phyloP scores from a whole-genome alignment of 139 green algal genomes.

The Protoeuglena noctilucae region DNA sequence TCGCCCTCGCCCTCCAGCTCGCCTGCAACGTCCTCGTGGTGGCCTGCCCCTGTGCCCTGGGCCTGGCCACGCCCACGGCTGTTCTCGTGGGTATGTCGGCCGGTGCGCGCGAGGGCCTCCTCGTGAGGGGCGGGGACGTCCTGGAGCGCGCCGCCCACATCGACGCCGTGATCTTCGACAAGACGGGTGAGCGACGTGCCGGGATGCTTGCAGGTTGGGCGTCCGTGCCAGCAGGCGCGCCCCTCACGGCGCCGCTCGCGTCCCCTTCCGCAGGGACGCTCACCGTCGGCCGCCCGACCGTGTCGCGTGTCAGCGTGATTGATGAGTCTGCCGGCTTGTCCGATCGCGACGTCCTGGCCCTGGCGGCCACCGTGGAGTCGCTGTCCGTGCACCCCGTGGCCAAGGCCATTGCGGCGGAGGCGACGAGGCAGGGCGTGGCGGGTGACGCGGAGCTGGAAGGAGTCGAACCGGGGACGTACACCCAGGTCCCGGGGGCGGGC shows the following conservation, averaged over 20 bases:
- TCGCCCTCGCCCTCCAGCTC: conserved; percentile 59
- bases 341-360: conserved; percentile 32
- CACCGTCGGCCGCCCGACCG: conserved; percentile 64
- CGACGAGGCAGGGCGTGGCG: not conserved
- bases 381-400: conserved; percentile 67
- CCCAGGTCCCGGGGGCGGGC: conserved; percentile 1
- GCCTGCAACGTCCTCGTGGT: conserved; percentile 87
- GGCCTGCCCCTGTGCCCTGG: conserved; percentile 88
- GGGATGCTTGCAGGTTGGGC: no score
- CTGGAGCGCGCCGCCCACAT: conserved; percentile 60
- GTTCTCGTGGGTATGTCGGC: conserved; percentile 66
- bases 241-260: no score
- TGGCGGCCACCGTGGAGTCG: conserved; percentile 61
- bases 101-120: conserved; percentile 55
- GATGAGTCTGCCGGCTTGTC: no score
- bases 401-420: conserved; percentile 33
- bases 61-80: conserved; percentile 87
- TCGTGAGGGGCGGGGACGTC: conserved; percentile 78
- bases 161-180: conserved; percentile 78
- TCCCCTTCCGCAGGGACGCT: no score
- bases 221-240: no score
- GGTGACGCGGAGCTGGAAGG: not conserved
- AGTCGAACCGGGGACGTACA: no score
- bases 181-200: no score
- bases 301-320: no score